Conservation (phyloP, 179 eudicot species). For the Carnegiea gigantea region DNA sequence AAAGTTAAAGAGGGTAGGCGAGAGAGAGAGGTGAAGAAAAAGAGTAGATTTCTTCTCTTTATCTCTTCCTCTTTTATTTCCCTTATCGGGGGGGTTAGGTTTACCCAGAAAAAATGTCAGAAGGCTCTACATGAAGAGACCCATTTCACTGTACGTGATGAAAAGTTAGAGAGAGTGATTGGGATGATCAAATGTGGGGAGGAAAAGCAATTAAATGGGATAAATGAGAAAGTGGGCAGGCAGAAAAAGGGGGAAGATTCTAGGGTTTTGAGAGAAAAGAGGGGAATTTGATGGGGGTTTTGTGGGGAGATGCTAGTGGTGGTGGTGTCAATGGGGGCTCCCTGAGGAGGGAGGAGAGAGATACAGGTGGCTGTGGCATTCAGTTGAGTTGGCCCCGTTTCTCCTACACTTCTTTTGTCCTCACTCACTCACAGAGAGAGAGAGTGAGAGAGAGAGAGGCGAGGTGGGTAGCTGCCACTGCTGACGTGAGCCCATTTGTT, state of each 20-base stretch:
- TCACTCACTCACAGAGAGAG: not conserved
- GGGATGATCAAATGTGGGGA: not conserved
- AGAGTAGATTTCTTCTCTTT: not conserved
- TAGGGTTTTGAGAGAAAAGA: conserved; percentile 16
- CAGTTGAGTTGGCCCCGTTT: conserved; percentile 10
- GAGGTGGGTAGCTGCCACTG: too few relatives aligned
- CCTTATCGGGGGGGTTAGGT: conserved; percentile 9
- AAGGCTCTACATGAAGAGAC: conserved; percentile 12
- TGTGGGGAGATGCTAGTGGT: not conserved
- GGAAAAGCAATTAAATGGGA: not conserved
- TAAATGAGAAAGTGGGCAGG: not conserved
- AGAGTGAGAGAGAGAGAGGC: too few relatives aligned
- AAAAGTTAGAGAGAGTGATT: not conserved
- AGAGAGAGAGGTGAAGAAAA: not conserved
- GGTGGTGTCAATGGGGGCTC: conserved; percentile 8
- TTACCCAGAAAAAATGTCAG: not conserved
- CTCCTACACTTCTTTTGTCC: conserved; percentile 10
- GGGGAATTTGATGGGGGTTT: conserved; percentile 7
- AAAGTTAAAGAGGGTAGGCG: not conserved
- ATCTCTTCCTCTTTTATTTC: conserved; percentile 2
- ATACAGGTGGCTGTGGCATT: conserved; percentile 14
- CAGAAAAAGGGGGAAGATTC: conserved; percentile 9
- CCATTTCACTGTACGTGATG: not conserved
- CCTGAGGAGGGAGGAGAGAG: not conserved
- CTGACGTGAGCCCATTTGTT: too few relatives aligned